A percentile compares a stretch with the other conserved stretches of the same genome.
Evolutionary conservation across 129 eudicot species (phyloP).

Genomic region (Apium graveolens): DNA sequence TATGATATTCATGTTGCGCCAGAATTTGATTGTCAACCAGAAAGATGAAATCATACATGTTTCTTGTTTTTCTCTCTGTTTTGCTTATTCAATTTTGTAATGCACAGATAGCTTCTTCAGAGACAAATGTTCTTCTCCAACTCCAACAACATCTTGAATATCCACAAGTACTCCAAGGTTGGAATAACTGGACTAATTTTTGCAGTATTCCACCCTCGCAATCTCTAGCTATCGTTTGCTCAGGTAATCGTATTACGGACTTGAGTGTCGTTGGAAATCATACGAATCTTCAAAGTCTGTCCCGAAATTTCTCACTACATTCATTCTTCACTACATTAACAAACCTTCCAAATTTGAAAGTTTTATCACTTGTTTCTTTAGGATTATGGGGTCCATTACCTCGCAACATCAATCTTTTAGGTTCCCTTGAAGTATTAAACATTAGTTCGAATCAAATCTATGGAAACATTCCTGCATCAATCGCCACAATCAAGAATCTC

Average conservation of each 20-base stretch:
- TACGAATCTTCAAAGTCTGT: slow-evolving; percentile 27
- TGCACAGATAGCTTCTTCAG: slow-evolving; percentile 54
- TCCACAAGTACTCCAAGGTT: slow-evolving; percentile 59
- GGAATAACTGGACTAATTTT: slow-evolving; percentile 76
- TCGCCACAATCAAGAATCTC: slow-evolving; percentile 45
- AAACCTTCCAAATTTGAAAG: slow-evolving; percentile 54
- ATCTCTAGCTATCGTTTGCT: slow-evolving; percentile 46
- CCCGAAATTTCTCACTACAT: slow-evolving; percentile 55
- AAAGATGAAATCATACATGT: slow-evolving; percentile 17
- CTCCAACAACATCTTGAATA: slow-evolving; percentile 67
- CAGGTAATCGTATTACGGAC: slow-evolving; percentile 66
- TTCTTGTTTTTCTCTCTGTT: slow-evolving; percentile 22
- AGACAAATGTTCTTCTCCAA: slow-evolving; percentile 53
- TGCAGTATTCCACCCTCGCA: slow-evolving; percentile 58
- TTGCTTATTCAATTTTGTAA: slow-evolving; percentile 18
- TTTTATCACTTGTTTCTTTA: slow-evolving; percentile 62
- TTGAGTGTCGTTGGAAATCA: slow-evolving; percentile 65
- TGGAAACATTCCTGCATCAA: slow-evolving; percentile 60
- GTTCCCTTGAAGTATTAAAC: slow-evolving; percentile 53
- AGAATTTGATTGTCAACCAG: neutral
- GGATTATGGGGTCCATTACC: slow-evolving; percentile 92
- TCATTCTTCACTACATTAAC: slow-evolving; percentile 66
- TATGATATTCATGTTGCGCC: neutral
- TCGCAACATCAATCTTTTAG: slow-evolving; percentile 39
- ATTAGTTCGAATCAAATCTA: slow-evolving; percentile 67